Conservation (phyloP, 1,284 basidiomycete genomes). For the Ceratobasidium sp. region DNA sequence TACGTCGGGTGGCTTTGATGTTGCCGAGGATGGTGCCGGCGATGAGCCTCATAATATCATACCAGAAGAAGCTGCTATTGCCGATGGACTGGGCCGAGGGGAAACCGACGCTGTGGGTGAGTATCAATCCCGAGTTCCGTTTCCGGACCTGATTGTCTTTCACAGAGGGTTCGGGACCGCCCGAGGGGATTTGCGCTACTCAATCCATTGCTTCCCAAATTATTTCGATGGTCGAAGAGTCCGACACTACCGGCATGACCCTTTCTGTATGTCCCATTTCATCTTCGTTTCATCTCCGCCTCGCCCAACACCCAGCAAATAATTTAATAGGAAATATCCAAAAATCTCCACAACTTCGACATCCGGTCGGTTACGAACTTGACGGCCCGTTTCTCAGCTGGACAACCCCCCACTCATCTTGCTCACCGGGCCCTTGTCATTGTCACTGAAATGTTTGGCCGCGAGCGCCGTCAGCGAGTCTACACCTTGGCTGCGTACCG, state of each 20-base stretch:
- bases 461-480: slow-evolving; percentile 80
- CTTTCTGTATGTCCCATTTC: slow-evolving; percentile 60
- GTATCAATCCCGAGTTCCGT: neutral
- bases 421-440: slow-evolving; percentile 69
- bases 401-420: slow-evolving; percentile 69
- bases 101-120: neutral
- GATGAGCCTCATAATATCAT: slow-evolving; percentile 1
- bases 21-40: neutral
- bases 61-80: neutral
- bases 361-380: slow-evolving; percentile 77
- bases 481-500: slow-evolving; percentile 61
- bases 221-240: slow-evolving; percentile 68
- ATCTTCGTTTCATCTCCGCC: slow-evolving; percentile 20
- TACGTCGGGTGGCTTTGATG: neutral
- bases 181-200: slow-evolving; percentile 9
- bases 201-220: slow-evolving; percentile 61
- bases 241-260: slow-evolving; percentile 71
- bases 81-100: neutral
- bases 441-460: slow-evolving; percentile 74
- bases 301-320: neutral
- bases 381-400: slow-evolving; percentile 69
- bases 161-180: neutral
- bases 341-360: slow-evolving; percentile 70
- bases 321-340: slow-evolving; percentile 65
- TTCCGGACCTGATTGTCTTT: neutral